Evolutionary conservation across 2,329 filamentous ascomycete species (phyloP).

Genomic region (Ascocoryne sarcoides): DNA sequence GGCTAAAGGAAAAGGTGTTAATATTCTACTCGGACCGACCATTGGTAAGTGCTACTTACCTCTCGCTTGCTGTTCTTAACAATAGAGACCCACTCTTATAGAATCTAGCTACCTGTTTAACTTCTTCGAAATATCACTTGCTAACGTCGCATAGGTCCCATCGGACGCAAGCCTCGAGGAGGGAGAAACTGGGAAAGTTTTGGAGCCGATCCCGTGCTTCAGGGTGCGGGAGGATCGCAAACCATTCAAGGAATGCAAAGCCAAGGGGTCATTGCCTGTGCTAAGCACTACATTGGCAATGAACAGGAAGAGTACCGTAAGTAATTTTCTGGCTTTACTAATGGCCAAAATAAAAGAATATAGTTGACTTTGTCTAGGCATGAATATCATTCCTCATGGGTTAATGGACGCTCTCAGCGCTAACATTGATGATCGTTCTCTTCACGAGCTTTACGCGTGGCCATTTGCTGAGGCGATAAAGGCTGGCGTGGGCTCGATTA

Average conservation of each 20-base stretch:
- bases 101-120: too few species aligned
- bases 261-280: conserved; percentile 44
- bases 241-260: conserved; percentile 49
- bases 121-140: not conserved
- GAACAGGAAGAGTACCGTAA: conserved; percentile 28
- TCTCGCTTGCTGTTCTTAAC: too few species aligned
- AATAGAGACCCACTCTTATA: not conserved
- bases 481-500: conserved; percentile 69
- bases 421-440: conserved; percentile 50
- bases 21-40: conserved; percentile 62
- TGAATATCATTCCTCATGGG: conserved; percentile 27
- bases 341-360: not conserved
- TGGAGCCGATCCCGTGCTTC: conserved; percentile 58
- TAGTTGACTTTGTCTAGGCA: conserved; percentile 2
- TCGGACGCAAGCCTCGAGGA: conserved; percentile 63
- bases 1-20: conserved; percentile 63
- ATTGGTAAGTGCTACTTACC: conserved; percentile 2
- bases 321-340: not conserved
- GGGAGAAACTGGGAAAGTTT: conserved; percentile 73
- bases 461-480: conserved; percentile 49
- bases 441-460: conserved; percentile 54
- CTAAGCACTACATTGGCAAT: conserved; percentile 51
- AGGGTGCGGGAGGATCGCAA: conserved; percentile 40
- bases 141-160: conserved; percentile 39
- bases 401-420: conserved; percentile 29